Percentiles rank a stretch among this genome's conserved stretches.
These are phyloP conservation scores for Fraxinus excelsior DNA, from an alignment of 257 asterid species.

Conservation along the genomic window DNA sequence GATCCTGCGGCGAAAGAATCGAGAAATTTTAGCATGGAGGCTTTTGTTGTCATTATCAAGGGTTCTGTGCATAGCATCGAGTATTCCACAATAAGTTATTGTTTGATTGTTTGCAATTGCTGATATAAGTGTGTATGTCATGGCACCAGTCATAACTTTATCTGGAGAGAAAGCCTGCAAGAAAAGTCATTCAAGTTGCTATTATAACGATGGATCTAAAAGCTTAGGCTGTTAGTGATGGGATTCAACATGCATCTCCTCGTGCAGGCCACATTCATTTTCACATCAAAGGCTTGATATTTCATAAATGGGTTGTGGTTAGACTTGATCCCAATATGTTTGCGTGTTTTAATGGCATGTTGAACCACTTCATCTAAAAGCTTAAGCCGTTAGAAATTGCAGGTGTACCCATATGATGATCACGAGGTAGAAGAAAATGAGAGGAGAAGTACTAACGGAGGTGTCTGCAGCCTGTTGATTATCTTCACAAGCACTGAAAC, in stretches of 20 bases:
- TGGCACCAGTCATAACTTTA: constrained; percentile 58
- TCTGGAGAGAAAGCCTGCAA: constrained; percentile 54
- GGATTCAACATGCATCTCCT: not conserved
- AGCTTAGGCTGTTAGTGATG: not conserved
- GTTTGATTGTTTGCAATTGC: constrained; percentile 24
- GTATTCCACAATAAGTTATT: constrained; percentile 34
- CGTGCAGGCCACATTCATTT: not conserved
- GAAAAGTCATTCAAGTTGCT: constrained; percentile 8
- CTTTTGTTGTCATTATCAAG: constrained; percentile 31
- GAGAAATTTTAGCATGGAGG: constrained; percentile 16
- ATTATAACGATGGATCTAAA: too few species aligned
- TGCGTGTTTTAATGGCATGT: not conserved
- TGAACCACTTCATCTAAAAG: not conserved
- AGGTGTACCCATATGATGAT: not conserved
- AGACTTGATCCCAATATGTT: not conserved
- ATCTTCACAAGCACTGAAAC: constrained; percentile 84
- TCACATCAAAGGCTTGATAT: not conserved
- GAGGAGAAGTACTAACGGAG: constrained; percentile 40
- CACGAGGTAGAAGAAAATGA: not conserved
- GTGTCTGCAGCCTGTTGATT: constrained; percentile 77
- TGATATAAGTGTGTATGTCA: constrained; percentile 56
- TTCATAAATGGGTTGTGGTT: not conserved
- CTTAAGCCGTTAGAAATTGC: not conserved
- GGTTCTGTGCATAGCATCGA: constrained; percentile 28
- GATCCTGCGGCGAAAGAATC: constrained; percentile 31